Conservation (phyloP, 2,329 filamentous ascomycete species). For the Fusarium sp. region DNA sequence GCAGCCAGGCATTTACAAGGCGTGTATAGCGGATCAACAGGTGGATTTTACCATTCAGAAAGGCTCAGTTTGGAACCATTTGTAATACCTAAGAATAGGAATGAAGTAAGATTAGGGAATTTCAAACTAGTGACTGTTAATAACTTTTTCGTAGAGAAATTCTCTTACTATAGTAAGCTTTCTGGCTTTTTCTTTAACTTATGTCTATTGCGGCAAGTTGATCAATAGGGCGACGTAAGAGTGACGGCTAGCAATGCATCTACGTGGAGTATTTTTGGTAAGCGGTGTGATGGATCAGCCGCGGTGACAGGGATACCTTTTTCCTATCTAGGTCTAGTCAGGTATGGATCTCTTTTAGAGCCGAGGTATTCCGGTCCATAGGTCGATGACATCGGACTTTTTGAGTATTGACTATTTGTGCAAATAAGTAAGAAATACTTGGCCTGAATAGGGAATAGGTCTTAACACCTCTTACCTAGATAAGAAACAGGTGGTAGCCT, state of each 20-base stretch:
- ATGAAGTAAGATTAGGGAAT: no score
- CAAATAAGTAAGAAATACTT: not conserved
- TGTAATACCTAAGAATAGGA: no score
- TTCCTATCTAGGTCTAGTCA: not conserved
- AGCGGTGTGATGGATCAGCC: not conserved
- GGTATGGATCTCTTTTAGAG: accelerated
- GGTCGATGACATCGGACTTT: not conserved
- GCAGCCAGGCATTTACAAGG: no score
- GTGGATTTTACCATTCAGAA: no score
- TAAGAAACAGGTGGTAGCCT: not conserved
- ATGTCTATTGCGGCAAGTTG: no score
- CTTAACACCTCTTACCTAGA: not conserved
- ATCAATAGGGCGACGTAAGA: no score
- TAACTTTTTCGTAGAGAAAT: accelerated
- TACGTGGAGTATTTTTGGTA: not conserved
- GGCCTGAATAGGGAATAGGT: not conserved
- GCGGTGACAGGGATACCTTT: not conserved
- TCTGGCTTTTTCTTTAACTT: no score
- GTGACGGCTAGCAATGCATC: not conserved
- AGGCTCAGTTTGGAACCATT: no score
- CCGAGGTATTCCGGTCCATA: not conserved
- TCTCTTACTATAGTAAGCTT: no score
- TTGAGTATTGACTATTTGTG: not conserved
- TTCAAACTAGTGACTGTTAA: no score
- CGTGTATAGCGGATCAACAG: no score